These are phyloP conservation scores for Elsinoe arachidis DNA, from an alignment of 2,329 filamentous ascomycete genomes.

Conservation along the genomic window DNA sequence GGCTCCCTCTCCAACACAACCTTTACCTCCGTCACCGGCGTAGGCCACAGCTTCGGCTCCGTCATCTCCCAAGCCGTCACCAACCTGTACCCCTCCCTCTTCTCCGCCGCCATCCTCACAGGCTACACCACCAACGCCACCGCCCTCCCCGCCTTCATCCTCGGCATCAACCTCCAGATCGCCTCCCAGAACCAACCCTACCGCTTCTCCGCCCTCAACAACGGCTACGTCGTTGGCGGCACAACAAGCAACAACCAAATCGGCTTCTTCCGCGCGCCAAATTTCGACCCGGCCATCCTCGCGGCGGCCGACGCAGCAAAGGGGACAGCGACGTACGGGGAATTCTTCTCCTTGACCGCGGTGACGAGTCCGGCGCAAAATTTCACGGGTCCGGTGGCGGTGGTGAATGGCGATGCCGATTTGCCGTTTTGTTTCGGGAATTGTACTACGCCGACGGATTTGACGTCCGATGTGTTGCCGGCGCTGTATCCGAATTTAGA, in stretches of 20 bases:
- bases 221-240: conserved; percentile 24
- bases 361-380: conserved; percentile 16
- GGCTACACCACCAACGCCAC: conserved; percentile 27
- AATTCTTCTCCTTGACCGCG: conserved; percentile 22
- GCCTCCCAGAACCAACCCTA: conserved; percentile 23
- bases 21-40: conserved; percentile 31
- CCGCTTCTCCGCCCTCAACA: conserved; percentile 24
- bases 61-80: conserved; percentile 44
- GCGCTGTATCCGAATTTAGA: conserved; percentile 20
- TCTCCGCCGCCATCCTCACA: conserved; percentile 33
- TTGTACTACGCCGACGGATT: conserved; percentile 23
- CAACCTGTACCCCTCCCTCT: conserved; percentile 43
- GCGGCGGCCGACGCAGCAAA: conserved; percentile 23
- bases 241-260: conserved; percentile 23
- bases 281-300: conserved; percentile 24
- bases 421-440: conserved; percentile 27
- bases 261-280: conserved; percentile 25
- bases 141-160: conserved; percentile 20
- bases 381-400: conserved; percentile 23
- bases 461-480: conserved; percentile 18
- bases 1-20: conserved; percentile 23
- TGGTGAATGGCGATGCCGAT: conserved; percentile 25
- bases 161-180: conserved; percentile 23
- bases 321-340: conserved; percentile 25
- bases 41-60: conserved; percentile 31